Conservation (phyloP, 306 rosid species). For the Prunus dulcis region DNA sequence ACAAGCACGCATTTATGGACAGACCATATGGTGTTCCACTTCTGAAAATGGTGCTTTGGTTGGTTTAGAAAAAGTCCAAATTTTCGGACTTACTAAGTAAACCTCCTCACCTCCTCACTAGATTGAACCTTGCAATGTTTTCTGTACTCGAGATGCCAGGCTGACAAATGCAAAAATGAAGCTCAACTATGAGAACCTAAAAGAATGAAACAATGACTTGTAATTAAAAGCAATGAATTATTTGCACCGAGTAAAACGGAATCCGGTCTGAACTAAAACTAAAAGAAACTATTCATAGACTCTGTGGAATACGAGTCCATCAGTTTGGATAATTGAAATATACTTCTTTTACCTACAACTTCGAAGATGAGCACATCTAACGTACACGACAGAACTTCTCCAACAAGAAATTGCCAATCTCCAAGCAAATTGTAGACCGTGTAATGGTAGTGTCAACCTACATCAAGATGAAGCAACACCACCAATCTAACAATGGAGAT, state of each 20-base stretch:
- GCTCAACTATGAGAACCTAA: constrained; percentile 5
- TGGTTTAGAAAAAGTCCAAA: no score
- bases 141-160: constrained; percentile 45
- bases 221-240: no score
- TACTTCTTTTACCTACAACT: constrained; percentile 43
- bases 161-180: constrained; percentile 38
- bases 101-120: no score
- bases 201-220: neutral
- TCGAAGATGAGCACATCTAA: constrained; percentile 32
- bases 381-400: constrained; percentile 45
- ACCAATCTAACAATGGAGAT: neutral
- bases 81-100: no score
- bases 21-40: no score
- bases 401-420: constrained; percentile 48
- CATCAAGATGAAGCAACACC: constrained; percentile 11
- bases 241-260: no score
- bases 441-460: constrained; percentile 57
- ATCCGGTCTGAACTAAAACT: no score
- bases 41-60: no score
- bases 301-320: constrained; percentile 6
- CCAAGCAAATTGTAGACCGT: constrained; percentile 46
- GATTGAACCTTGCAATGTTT: constrained; percentile 60
- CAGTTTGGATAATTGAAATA: constrained; percentile 14
- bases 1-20: no score
- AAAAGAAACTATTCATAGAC: neutral